phyloP scores from a whole-genome alignment of 2,329 filamentous ascomycete genomes.

The Reticulascus tulasneorum region DNA sequence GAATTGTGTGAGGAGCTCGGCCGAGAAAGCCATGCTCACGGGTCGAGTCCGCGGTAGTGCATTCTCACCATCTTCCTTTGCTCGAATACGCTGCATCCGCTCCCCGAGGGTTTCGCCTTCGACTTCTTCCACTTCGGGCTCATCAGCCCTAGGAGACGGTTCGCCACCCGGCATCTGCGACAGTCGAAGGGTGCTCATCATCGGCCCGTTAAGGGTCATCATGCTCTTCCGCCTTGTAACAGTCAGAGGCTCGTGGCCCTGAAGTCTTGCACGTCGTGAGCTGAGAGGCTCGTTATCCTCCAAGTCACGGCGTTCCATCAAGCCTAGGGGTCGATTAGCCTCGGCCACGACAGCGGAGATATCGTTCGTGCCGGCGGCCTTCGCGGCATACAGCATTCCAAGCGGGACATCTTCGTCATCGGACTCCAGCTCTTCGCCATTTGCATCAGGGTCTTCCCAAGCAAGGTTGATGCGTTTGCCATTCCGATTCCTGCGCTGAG shows the following conservation, averaged over 20 bases:
- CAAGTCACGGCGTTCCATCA: slow-evolving; percentile 76
- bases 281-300: slow-evolving; percentile 93
- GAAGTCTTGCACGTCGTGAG: slow-evolving; percentile 68
- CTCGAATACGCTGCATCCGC: slow-evolving; percentile 61
- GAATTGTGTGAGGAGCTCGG: slow-evolving; percentile 65
- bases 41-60: slow-evolving; percentile 51
- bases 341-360: slow-evolving; percentile 46
- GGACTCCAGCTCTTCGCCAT: slow-evolving; percentile 38
- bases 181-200: slow-evolving; percentile 19
- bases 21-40: slow-evolving; percentile 63
- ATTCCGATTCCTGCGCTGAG: slow-evolving; percentile 71
- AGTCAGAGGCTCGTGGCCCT: slow-evolving; percentile 50
- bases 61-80: slow-evolving; percentile 43
- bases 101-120: slow-evolving; percentile 66
- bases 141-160: slow-evolving; percentile 19
- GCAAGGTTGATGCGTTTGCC: slow-evolving; percentile 78
- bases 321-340: slow-evolving; percentile 62
- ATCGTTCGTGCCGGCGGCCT: slow-evolving; percentile 46
- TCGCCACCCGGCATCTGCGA: slow-evolving; percentile 18
- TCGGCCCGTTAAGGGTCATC: slow-evolving; percentile 36
- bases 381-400: slow-evolving; percentile 69
- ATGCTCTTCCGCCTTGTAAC: slow-evolving; percentile 39
- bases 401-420: slow-evolving; percentile 86
- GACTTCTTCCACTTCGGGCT: slow-evolving; percentile 39
- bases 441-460: slow-evolving; percentile 70